These are phyloP conservation scores for Mortierella sp. DNA, from an alignment of 371 early-diverging fungal species.

Conservation along the genomic window DNA sequence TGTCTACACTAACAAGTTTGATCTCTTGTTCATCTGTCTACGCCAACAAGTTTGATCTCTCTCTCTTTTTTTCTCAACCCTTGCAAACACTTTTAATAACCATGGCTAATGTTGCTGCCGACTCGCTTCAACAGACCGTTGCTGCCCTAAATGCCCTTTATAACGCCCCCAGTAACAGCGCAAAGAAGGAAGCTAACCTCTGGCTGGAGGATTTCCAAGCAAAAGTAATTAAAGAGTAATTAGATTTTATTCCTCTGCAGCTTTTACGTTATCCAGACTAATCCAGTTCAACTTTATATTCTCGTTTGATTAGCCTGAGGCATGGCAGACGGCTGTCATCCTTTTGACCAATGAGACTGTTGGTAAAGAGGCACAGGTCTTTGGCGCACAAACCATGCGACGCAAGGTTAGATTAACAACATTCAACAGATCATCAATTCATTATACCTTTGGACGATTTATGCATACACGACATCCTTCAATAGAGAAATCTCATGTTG, in stretches of 20 bases:
- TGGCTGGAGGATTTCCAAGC: slow-evolving; percentile 94
- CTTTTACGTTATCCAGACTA: neutral
- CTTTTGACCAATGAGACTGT: slow-evolving; percentile 71
- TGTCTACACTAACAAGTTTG: neutral
- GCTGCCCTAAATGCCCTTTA: slow-evolving; percentile 52
- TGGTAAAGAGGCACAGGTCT: slow-evolving; percentile 76
- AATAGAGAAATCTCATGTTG: neutral
- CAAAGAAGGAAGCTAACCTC: slow-evolving; percentile 74
- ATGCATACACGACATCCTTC: neutral
- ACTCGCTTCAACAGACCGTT: slow-evolving; percentile 39
- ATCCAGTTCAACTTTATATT: neutral
- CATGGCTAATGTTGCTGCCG: slow-evolving; percentile 40
- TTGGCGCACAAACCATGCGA: slow-evolving; percentile 95
- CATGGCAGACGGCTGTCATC: slow-evolving; percentile 87
- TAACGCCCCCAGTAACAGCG: slow-evolving; percentile 39
- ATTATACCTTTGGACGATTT: too few species aligned
- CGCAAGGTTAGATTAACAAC: slow-evolving; percentile 78
- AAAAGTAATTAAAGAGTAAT: slow-evolving; percentile 68
- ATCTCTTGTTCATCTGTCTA: neutral
- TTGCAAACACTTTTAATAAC: neutral
- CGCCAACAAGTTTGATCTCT: neutral
- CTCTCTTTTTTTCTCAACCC: neutral
- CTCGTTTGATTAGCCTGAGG: slow-evolving; percentile 72
- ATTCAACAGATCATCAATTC: neutral
- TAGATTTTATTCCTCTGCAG: too few species aligned